Conservation (phyloP, 2,329 filamentous ascomycete species). For the Fusarium illudens region DNA sequence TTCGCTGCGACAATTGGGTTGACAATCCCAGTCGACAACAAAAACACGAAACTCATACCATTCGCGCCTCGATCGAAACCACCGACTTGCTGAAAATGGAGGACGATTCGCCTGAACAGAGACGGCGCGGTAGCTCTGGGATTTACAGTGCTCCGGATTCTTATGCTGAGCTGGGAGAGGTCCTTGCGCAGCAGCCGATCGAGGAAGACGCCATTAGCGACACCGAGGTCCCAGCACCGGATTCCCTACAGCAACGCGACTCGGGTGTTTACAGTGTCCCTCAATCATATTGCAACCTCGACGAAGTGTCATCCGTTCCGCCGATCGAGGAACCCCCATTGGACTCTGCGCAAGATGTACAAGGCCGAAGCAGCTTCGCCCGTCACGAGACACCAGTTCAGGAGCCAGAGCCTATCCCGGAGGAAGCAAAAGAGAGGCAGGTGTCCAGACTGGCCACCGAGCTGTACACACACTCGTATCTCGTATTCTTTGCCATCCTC, state of each 20-base stretch:
- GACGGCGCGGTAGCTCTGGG: neutral
- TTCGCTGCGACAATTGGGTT: neutral
- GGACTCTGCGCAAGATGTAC: neutral
- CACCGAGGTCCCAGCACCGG: neutral
- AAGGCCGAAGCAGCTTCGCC: conserved; percentile 12
- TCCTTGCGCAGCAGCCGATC: neutral
- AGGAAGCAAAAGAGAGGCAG: conserved; percentile 14
- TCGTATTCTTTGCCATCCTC: conserved; percentile 80
- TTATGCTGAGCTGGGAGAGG: neutral
- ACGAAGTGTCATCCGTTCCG: conserved; percentile 47
- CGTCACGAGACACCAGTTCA: neutral
- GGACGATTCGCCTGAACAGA: neutral
- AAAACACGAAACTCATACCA: neutral
- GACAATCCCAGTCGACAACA: neutral
- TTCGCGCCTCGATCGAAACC: neutral
- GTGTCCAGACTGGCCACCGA: conserved; percentile 64
- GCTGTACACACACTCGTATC: conserved; percentile 79
- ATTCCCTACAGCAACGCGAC: neutral
- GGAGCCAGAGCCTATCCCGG: conserved; percentile 13
- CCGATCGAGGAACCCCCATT: conserved; percentile 10
- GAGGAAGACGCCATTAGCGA: neutral
- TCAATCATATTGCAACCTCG: conserved; percentile 51
- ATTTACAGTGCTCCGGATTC: neutral
- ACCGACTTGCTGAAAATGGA: conserved; percentile 10
- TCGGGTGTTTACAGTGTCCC: conserved; percentile 41